Percentiles rank a stretch among this genome's conserved stretches.
Conservation (phyloP, 306 rosid genomes). For the Vigna radiata region DNA sequence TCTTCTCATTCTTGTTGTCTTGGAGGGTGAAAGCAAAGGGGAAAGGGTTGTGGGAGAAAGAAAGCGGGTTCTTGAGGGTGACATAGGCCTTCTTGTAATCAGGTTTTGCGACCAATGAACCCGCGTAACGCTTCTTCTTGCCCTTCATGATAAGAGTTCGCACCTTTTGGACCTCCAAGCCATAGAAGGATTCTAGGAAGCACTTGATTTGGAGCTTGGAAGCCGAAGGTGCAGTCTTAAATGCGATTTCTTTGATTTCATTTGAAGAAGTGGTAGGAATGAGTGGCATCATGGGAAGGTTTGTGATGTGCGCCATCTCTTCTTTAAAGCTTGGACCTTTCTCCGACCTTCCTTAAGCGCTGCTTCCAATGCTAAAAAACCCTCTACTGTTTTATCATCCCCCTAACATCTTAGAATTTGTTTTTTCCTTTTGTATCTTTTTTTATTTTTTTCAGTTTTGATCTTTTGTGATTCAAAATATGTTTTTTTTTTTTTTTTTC, state of each 20-base stretch:
- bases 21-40: conserved; percentile 54
- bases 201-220: conserved; percentile 85
- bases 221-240: conserved; percentile 83
- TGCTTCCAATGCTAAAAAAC: no score
- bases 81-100: conserved; percentile 92
- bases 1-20: conserved; percentile 51
- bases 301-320: conserved; percentile 66
- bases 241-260: conserved; percentile 68
- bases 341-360: no score
- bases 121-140: conserved; percentile 76
- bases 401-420: no score
- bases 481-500: no score
- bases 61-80: conserved; percentile 67
- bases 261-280: conserved; percentile 58
- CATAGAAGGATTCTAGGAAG: conserved; percentile 67
- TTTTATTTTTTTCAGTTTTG: no score
- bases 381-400: no score
- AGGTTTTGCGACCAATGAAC: conserved; percentile 65
- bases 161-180: conserved; percentile 78
- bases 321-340: no score
- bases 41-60: conserved; percentile 56
- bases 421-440: no score
- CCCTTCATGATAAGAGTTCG: conserved; percentile 86
- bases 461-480: no score
- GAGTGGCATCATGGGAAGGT: conserved; percentile 69